These are phyloP conservation scores for Lodderomyces elongisporus DNA, from an alignment of 1,139 yeast genomes.

Conservation along the genomic window DNA sequence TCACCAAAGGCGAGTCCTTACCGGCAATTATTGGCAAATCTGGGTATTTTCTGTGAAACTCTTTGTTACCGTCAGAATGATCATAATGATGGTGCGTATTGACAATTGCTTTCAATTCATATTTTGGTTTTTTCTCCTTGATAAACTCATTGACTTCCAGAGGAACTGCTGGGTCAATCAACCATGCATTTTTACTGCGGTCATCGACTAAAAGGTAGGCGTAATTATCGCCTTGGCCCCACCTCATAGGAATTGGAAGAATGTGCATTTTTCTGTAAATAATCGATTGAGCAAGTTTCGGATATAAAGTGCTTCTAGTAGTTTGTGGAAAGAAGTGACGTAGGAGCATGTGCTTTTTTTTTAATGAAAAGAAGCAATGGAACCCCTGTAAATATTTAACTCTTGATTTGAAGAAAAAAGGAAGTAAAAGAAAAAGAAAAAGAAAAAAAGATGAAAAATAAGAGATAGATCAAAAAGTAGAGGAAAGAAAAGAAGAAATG, in stretches of 20 bases:
- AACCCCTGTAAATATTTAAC: no score
- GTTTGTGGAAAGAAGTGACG: no score
- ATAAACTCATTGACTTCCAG: constrained; percentile 39
- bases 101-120: constrained; percentile 64
- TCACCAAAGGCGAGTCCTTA: constrained; percentile 64
- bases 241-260: constrained; percentile 82
- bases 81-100: constrained; percentile 96
- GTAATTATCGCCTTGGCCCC: constrained; percentile 93
- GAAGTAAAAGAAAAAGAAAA: not conserved
- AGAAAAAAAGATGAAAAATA: not conserved
- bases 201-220: constrained; percentile 74
- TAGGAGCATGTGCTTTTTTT: no score
- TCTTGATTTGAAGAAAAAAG: no score
- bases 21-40: constrained; percentile 81
- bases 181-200: constrained; percentile 63
- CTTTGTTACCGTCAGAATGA: constrained; percentile 84
- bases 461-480: not conserved
- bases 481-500: no score
- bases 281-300: not conserved
- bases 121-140: constrained; percentile 19
- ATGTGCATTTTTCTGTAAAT: constrained; percentile 63
- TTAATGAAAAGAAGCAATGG: no score
- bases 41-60: constrained; percentile 39
- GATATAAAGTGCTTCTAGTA: no score
- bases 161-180: constrained; percentile 92